Percentiles rank a stretch among this genome's conserved stretches.
Evolutionary conservation across 2,329 filamentous ascomycete genomes (phyloP).

Genomic region (Verticillium dahliae): DNA sequence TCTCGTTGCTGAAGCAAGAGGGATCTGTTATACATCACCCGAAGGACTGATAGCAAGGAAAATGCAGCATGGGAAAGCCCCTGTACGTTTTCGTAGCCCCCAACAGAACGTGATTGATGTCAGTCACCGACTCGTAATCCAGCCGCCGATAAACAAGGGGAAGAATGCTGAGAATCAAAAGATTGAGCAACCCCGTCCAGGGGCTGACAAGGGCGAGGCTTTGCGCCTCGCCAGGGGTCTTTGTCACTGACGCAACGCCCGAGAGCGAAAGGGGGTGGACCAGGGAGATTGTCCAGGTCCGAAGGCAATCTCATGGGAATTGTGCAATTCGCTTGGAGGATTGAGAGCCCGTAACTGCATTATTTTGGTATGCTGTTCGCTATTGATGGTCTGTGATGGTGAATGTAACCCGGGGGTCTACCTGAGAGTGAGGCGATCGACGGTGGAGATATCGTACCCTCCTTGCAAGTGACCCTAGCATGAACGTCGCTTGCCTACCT

Average conservation of each 20-base stretch:
- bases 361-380: background rate
- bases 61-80: too few species aligned
- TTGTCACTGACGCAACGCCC: background rate
- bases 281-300: constrained; percentile 1
- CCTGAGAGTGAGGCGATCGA: background rate
- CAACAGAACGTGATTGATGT: background rate
- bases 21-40: too few species aligned
- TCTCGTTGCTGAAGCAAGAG: too few species aligned
- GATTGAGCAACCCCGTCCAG: background rate
- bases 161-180: background rate
- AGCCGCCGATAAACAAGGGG: background rate
- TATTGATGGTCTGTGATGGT: background rate
- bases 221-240: background rate
- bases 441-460: background rate
- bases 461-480: background rate
- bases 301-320: constrained; percentile 2
- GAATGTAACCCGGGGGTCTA: background rate
- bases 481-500: background rate
- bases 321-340: background rate
- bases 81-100: background rate
- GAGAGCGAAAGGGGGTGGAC: background rate
- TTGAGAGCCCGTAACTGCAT: background rate
- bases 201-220: background rate
- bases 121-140: too few species aligned
- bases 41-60: too few species aligned